Conservation (phyloP, 1,139 yeast species). For the Blastobotrys buckinghamii region DNA sequence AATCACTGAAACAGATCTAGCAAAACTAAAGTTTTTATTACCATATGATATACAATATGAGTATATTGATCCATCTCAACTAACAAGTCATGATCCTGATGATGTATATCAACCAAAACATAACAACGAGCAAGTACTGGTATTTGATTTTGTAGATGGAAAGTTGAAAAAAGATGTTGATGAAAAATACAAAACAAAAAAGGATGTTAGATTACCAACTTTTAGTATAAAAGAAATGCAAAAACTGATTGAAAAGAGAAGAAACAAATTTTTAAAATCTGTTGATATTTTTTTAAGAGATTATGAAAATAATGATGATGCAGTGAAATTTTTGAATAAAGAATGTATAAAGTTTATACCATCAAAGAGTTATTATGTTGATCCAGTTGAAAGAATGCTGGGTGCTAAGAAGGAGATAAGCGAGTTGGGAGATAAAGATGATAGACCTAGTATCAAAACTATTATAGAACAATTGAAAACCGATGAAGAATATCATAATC, state of each 20-base stretch:
- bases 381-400: conserved; percentile 21
- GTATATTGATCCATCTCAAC: conserved; percentile 41
- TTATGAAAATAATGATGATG: conserved; percentile 31
- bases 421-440: conserved; percentile 13
- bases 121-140: conserved; percentile 37
- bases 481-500: conserved; percentile 43
- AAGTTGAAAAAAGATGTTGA: conserved; percentile 35
- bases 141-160: conserved; percentile 78
- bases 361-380: conserved; percentile 9
- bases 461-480: conserved; percentile 45
- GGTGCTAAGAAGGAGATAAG: background rate
- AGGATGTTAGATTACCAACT: conserved; percentile 31
- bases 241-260: conserved; percentile 55
- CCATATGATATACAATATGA: conserved; percentile 67
- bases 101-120: conserved; percentile 28
- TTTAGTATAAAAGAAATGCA: conserved; percentile 48
- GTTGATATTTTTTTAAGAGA: conserved; percentile 36
- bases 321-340: conserved; percentile 36
- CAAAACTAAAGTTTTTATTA: conserved; percentile 54
- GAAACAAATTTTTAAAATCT: conserved; percentile 45
- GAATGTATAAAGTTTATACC: conserved; percentile 44
- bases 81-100: conserved; percentile 4
- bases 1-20: conserved; percentile 46
- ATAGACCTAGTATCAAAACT: conserved; percentile 32
- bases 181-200: background rate